Base-by-base conservation (phyloP, 371 early-diverging fungal genomes). In the Rhizomucor pusillus region DNA sequence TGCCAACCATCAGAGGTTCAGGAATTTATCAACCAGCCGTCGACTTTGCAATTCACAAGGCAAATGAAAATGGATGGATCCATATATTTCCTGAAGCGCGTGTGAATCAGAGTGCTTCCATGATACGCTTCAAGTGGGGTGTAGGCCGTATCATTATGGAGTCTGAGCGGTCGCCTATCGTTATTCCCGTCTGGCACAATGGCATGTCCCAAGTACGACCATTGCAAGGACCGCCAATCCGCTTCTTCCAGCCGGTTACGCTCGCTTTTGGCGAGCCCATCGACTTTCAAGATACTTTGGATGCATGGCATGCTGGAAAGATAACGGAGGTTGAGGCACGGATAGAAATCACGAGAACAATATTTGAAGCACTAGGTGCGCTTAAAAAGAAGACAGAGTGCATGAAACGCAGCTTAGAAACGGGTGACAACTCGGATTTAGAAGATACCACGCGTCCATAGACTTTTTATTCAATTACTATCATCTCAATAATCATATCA, bases 111-210 rank as follows among this genome's bases (percentile, higher is more conserved):
- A 69, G 71, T 7, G 65, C 63, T 2, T 61, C 73, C 23, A 66
- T 91, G 65, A 66, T 90, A 54, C 84, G 87, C 23, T 91, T 92
- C 66, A 88, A 89, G 57, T 94, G 95, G 94, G 94, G 94, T 5
- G 78, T 94, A 5, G 90, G 88, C 7, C 81, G 93, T 33, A 68
- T 94, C 47, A 58, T 92, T 14, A 89, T 90, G 90, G 94, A 94
- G 50, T 61, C 80, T 9, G 76, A 81, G 19, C 54, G 53, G 47
- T 74, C 71, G 52, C 86, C 91, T 0, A 64, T 90, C 9, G 83
- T 90, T 14, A 57, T 90, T 7, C 91, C 91, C 12, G 78, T 91
- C 40, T 87, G 76, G 72, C 88, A 90, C 50, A 50, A 71, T 48
- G 54, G 88, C 0, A 71, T 87, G 73, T 66, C 73, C 14, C 23